Conservation (phyloP, 352 stramenopile species). For the Pythium apleroticum region DNA sequence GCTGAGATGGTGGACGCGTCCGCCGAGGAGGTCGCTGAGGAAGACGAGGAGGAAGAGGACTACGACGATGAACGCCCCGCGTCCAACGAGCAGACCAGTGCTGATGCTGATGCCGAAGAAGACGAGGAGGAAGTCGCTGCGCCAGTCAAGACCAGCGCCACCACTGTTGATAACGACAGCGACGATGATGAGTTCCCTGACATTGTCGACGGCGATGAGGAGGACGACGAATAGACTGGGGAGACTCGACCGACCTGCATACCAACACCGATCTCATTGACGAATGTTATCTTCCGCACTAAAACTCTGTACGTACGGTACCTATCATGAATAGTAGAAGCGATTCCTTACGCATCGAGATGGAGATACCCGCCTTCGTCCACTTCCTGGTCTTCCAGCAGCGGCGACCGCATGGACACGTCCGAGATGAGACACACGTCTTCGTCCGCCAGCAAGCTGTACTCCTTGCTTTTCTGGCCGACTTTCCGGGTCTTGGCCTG, state of each 20-base stretch:
- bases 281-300: background rate
- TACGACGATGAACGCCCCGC: slow-evolving; percentile 32
- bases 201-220: slow-evolving; percentile 73
- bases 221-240: slow-evolving; percentile 39
- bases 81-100: background rate
- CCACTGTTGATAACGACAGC: slow-evolving; percentile 17
- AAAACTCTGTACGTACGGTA: background rate
- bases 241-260: no score
- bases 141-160: background rate
- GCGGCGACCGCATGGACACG: slow-evolving; percentile 60
- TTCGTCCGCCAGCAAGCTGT: slow-evolving; percentile 40
- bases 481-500: slow-evolving; percentile 1
- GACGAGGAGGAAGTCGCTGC: slow-evolving; percentile 26
- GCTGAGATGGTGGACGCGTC: slow-evolving; percentile 32
- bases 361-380: slow-evolving; percentile 49
- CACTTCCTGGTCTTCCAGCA: slow-evolving; percentile 48
- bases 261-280: background rate
- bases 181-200: slow-evolving; percentile 84
- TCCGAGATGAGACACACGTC: slow-evolving; percentile 63
- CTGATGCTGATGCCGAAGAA: slow-evolving; percentile 21
- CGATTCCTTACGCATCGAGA: slow-evolving; percentile 30
- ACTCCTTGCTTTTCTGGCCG: slow-evolving; percentile 30
- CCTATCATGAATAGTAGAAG: slow-evolving; percentile 4
- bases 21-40: slow-evolving; percentile 25
- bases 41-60: slow-evolving; percentile 33